Percentiles rank a stretch among this genome's conserved stretches.
Conservation (phyloP, 73 alveolate genomes). For the Halteria grandinella region DNA sequence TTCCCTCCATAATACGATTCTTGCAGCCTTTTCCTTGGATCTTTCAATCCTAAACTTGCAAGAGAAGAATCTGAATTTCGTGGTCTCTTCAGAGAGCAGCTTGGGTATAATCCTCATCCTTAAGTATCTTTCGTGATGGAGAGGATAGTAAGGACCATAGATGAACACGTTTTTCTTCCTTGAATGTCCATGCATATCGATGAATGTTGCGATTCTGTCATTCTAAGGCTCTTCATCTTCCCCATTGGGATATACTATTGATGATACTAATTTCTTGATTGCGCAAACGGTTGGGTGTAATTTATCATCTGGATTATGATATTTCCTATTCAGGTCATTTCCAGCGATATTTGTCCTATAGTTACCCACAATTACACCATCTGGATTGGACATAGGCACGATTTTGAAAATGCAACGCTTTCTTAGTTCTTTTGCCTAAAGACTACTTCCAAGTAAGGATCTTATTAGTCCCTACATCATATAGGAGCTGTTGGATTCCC, state of each 20-base stretch:
- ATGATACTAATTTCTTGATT: constrained; percentile 26
- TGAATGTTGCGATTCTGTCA: constrained; percentile 73
- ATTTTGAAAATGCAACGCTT: constrained; percentile 78
- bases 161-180: constrained; percentile 75
- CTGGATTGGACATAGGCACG: constrained; percentile 92
- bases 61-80: constrained; percentile 59
- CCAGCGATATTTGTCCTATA: constrained; percentile 80
- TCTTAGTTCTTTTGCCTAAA: constrained; percentile 66
- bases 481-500: constrained; percentile 87
- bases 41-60: constrained; percentile 77
- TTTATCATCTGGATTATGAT: constrained; percentile 42
- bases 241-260: constrained; percentile 45
- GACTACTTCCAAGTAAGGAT: constrained; percentile 43
- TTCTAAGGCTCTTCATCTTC: constrained; percentile 35
- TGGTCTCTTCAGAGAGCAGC: constrained; percentile 68
- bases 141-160: constrained; percentile 80
- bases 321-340: constrained; percentile 81
- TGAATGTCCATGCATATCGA: constrained; percentile 83
- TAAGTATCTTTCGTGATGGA: constrained; percentile 49
- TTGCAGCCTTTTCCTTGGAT: constrained; percentile 78
- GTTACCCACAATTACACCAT: constrained; percentile 92
- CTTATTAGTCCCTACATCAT: constrained; percentile 84
- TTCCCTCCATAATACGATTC: constrained; percentile 80
- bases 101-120: constrained; percentile 76
- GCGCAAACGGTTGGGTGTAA: constrained; percentile 67